Conservation (phyloP, 805 yeast genomes). For the Pichia paraexigua region DNA sequence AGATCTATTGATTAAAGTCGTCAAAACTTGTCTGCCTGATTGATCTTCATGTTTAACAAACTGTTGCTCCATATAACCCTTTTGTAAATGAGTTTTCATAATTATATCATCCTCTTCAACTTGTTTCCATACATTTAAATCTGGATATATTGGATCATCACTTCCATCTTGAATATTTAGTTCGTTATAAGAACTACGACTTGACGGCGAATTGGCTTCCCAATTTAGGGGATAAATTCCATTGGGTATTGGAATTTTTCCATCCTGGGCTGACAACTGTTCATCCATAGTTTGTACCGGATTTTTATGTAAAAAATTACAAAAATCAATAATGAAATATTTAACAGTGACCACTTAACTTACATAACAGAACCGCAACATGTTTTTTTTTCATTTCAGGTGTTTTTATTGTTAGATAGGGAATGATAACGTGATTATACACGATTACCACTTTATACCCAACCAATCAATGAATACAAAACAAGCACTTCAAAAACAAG, state of each 20-base stretch:
- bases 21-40: constrained; percentile 50
- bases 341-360: no score
- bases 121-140: constrained; percentile 65
- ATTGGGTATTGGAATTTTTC: constrained; percentile 21
- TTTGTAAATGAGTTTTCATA: constrained; percentile 50
- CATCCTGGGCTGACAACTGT: constrained; percentile 8
- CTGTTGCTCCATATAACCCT: constrained; percentile 64
- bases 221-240: constrained; percentile 28
- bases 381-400: not conserved
- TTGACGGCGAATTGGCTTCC: constrained; percentile 8
- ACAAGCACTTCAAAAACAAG: constrained; percentile 19
- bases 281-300: not conserved
- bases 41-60: constrained; percentile 58
- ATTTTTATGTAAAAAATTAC: not conserved
- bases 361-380: not conserved
- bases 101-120: constrained; percentile 44
- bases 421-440: not conserved
- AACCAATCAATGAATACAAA: constrained; percentile 28
- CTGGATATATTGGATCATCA: constrained; percentile 44
- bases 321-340: no score
- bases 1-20: constrained; percentile 3
- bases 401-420: not conserved
- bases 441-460: not conserved
- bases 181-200: not conserved
- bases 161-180: not conserved